Percentiles rank a stretch among this genome's conserved stretches.
These are phyloP conservation scores for Arxiozyma slooffiae DNA, from an alignment of 1,139 yeast genomes.

Conservation along the genomic window DNA sequence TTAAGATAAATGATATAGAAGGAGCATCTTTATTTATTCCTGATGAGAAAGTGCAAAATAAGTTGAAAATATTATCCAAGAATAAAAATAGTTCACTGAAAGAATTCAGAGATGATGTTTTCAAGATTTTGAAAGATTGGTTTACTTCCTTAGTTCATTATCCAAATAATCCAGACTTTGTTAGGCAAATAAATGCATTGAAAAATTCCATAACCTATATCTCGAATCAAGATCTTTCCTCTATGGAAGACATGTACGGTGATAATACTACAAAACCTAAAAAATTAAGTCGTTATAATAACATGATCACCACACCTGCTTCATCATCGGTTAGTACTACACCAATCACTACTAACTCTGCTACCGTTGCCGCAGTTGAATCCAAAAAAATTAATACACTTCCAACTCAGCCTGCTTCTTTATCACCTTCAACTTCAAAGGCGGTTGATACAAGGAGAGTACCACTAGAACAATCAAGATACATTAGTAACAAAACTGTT, in stretches of 20 bases:
- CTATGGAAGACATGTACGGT: constrained; percentile 4
- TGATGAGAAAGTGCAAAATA: neutral
- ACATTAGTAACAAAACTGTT: constrained; percentile 3
- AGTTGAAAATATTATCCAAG: neutral
- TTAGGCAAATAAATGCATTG: neutral
- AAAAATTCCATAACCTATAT: neutral
- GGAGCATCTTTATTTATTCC: constrained; percentile 1
- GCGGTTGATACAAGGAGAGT: neutral
- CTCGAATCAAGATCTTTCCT: neutral
- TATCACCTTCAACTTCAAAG: neutral
- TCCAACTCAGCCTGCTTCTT: neutral
- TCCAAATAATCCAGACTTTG: constrained; percentile 4
- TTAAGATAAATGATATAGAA: neutral
- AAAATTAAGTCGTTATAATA: constrained; percentile 1
- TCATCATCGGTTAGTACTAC: too few species aligned
- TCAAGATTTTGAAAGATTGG: neutral
- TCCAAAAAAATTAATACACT: neutral
- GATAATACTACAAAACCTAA: neutral
- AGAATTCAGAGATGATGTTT: neutral
- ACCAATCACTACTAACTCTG: too few species aligned
- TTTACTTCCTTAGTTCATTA: constrained; percentile 3
- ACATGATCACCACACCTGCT: too few species aligned
- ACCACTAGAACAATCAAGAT: neutral
- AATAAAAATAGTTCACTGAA: neutral
- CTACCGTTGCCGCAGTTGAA: neutral